phyloP scores from a whole-genome alignment of 805 yeast genomes.

The Yarrowia deformans region DNA sequence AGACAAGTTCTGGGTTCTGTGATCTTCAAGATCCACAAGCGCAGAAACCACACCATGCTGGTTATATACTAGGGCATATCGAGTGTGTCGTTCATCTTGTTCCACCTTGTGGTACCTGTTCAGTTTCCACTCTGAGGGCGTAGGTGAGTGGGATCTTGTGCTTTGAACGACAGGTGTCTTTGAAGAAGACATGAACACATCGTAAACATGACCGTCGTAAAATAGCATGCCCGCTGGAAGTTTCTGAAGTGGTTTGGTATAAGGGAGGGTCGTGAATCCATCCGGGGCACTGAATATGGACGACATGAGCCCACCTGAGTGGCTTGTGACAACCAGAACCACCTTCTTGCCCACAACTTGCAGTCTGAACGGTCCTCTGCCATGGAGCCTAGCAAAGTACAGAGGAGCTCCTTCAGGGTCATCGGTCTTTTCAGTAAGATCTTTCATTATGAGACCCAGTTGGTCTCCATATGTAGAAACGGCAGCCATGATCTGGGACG shows the following conservation, averaged over 20 bases:
- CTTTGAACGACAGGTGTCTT: background rate
- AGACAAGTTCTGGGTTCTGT: background rate
- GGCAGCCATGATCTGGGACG: background rate
- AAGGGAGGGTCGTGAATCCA: background rate
- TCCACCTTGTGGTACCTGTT: conserved; percentile 11
- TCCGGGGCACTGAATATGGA: background rate
- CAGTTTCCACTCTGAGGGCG: background rate
- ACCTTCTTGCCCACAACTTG: background rate
- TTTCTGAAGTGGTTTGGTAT: background rate
- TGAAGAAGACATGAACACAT: background rate
- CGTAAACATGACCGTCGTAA: conserved; percentile 11
- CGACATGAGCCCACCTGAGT: background rate
- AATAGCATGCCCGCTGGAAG: conserved; percentile 1
- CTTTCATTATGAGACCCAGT: background rate
- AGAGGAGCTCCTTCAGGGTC: background rate
- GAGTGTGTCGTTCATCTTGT: background rate
- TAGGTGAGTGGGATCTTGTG: background rate
- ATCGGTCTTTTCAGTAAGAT: background rate
- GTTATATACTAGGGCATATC: background rate
- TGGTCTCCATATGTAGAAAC: background rate
- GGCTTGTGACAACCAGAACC: background rate
- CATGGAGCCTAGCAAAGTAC: background rate
- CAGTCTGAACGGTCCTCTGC: background rate
- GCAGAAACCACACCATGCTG: background rate
- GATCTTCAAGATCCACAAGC: background rate